Percentiles rank a stretch among this genome's conserved stretches.
phyloP scores from a whole-genome alignment of 352 stramenopile species.

The Phytophthora rubi region DNA sequence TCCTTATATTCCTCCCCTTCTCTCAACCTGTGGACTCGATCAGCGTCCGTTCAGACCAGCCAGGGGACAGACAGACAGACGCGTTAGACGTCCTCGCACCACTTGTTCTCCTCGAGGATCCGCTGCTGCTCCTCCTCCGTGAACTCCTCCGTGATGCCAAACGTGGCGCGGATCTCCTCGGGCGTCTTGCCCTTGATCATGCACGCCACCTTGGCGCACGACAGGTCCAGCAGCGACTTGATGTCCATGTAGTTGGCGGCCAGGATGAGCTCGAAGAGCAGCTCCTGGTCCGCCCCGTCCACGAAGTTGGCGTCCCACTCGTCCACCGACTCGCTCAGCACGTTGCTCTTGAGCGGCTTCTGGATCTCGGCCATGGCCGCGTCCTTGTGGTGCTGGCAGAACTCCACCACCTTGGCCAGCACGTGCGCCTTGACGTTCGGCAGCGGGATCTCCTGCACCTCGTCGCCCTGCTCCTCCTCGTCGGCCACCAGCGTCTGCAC shows the following conservation, averaged over 20 bases:
- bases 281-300: slow-evolving; percentile 51
- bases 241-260: slow-evolving; percentile 79
- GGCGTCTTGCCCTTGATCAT: slow-evolving; percentile 76
- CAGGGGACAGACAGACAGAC: not conserved
- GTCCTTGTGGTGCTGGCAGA: slow-evolving; percentile 62
- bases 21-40: too few species aligned
- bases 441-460: slow-evolving; percentile 58
- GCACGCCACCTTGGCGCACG: slow-evolving; percentile 60
- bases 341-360: slow-evolving; percentile 64
- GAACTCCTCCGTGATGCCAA: slow-evolving; percentile 66
- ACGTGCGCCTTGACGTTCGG: slow-evolving; percentile 63
- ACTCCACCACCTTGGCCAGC: slow-evolving; percentile 66
- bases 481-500: slow-evolving; percentile 63
- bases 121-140: slow-evolving; percentile 70
- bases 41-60: too few species aligned
- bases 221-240: slow-evolving; percentile 65
- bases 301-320: slow-evolving; percentile 71
- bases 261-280: slow-evolving; percentile 73
- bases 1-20: slow-evolving; percentile 10
- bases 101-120: slow-evolving; percentile 79
- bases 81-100: slow-evolving; percentile 55
- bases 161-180: slow-evolving; percentile 66
- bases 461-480: slow-evolving; percentile 30
- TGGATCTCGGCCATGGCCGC: slow-evolving; percentile 66
- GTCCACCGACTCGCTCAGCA: slow-evolving; percentile 54